Evolutionary conservation across 305 asterid species (phyloP), one percentile per base, ranked within the genome.

Genomic region (Rubia occidens): DNA sequence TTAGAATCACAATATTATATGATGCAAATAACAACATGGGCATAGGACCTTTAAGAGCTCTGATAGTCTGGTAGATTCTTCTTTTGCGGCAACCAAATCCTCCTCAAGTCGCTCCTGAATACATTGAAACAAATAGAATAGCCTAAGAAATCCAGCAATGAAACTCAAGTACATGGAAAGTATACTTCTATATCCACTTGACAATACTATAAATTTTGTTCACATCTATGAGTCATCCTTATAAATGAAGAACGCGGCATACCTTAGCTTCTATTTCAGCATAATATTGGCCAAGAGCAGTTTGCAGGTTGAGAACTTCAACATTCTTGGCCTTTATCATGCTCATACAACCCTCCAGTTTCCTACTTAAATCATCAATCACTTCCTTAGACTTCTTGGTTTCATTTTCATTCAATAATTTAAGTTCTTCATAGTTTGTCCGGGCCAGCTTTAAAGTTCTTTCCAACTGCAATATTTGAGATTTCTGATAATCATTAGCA

Each of bases 191-290:
- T 29, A 39, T 70, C 18, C 21, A n/a, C 13, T 26, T 2, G 7
- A 21, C 8, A 9, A 49, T 14, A 14, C 17, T 37, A 9, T 44
- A 11, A 11, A 26, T 60, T 51, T 18, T 47, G 20, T 13, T 53
- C 45, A 18, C 51, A 21, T 32, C n/a, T 40, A 56, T 20, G 15
- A 67, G 11, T 65, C 62, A 71, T 51, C 72, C 66, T 63, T 40
- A 60, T 14, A 61, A 47, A 67, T 75, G 39, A 42, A 66, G 64
- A 45, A 64, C 44, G 58, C 43, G 51, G 53, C 47, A 53, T 79
- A 95, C 99, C 99, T 89, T 95, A 59, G 95, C 97, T 79, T 95
- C 99, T 64, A 95, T 91, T 87, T 95, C 99, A 39, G 99, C 99
- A 76, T 95, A 89, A 82, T 91, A 89, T 83, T 91, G 99, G 71